Evolutionary conservation across 2,329 filamentous ascomycete genomes (phyloP), one percentile per base, ranked within the genome.

Genomic region (Tolypocladium tundrense): DNA sequence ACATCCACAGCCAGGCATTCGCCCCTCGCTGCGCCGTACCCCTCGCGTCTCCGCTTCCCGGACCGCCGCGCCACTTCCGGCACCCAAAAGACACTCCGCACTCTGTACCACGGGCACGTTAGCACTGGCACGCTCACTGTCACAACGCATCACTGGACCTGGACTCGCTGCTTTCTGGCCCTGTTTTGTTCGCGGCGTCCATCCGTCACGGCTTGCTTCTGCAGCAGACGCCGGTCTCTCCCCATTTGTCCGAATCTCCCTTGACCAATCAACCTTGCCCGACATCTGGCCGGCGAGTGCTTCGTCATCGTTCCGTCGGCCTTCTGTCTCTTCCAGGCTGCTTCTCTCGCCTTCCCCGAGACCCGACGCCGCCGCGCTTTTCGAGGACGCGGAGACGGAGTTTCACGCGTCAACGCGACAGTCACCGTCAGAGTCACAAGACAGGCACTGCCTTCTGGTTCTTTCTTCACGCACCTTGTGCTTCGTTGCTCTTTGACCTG

Each of bases 281-380:
- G 48, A 52, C 48, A 21, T 52, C 31, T 35, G 48, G 48, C 48
- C 10, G 16, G 4, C 27, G 24, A 27, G 53, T 9, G 19, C n/a
- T 41, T 58, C 39, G 35, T 37, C 50, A 52, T 31, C 56, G n/a
- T 33, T 55, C 50, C 24, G 50, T 54, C 43, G 48, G 45, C 45
- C 24, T 19, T 48, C 45, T 48, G 41, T 21, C 24, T 24, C 37
- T 24, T 53, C 57, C 33, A 60, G 41, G 51, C 42, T 33, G 37
- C 55, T 60, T 63, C 61, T 58, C 9, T 64, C 62, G 62, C 59
- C 61, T 62, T 62, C 58, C 42, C 62, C 61, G 61, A 62, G 53
- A 55, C 57, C 56, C 60, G 58, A 60, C 42, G 56, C 54, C 48
- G 42, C 58, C 58, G 54, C 19, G 24, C 31, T 35, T 35, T 35